Evolutionary conservation across 768 basidiomycete genomes (phyloP).

Genomic region (Pleurotus ostreatus): DNA sequence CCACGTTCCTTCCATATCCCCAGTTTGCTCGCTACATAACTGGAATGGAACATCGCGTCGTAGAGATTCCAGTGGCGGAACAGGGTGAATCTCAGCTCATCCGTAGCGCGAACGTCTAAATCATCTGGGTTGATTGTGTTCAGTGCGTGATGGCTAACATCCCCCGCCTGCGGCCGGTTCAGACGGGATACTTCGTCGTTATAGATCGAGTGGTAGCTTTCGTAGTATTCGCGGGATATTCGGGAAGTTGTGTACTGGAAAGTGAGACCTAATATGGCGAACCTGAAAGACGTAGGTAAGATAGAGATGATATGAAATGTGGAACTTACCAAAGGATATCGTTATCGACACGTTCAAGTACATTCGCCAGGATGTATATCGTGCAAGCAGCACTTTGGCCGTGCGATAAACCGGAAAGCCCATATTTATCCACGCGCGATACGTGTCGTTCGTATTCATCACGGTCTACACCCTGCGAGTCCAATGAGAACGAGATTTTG

Average conservation of each 20-base stretch:
- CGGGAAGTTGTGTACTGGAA: conserved; percentile 86
- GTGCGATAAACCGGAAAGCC: conserved; percentile 78
- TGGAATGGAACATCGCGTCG: conserved; percentile 97
- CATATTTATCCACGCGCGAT: conserved; percentile 73
- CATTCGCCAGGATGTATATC: conserved; percentile 85
- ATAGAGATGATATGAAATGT: not conserved
- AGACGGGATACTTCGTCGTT: conserved; percentile 91
- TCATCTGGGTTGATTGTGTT: conserved; percentile 78
- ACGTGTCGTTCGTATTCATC: conserved; percentile 67
- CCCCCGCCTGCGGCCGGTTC: conserved; percentile 56
- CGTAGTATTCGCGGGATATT: conserved; percentile 85
- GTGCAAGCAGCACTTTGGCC: conserved; percentile 89
- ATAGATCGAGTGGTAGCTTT: conserved; percentile 74
- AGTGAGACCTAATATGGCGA: conserved; percentile 67
- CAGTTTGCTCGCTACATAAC: conserved; percentile 91
- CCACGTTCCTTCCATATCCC: conserved; percentile 97
- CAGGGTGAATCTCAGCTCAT: conserved; percentile 91
- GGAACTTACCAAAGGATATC: conserved; percentile 81
- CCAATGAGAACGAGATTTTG: conserved; percentile 13
- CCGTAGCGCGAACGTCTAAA: conserved; percentile 71
- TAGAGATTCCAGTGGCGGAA: conserved; percentile 98
- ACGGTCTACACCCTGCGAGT: conserved; percentile 56
- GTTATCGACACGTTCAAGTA: conserved; percentile 90
- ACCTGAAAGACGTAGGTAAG: not conserved
- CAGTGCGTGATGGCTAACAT: conserved; percentile 26